phyloP scores from a whole-genome alignment of 352 stramenopile species.

The Phytopythium oedochilum region DNA sequence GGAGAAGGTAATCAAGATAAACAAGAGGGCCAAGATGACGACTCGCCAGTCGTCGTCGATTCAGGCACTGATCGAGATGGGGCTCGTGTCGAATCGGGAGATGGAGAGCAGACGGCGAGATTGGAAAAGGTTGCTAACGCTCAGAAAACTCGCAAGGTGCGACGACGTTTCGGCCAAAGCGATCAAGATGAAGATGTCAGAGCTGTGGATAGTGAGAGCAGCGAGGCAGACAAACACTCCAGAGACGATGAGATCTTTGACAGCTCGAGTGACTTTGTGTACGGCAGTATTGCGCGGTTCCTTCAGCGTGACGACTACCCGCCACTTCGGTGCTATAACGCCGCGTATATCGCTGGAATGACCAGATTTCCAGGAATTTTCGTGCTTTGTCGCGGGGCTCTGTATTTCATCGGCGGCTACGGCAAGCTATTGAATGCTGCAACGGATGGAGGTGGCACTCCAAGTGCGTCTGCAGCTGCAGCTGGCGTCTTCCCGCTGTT shows the following conservation, averaged over 20 bases:
- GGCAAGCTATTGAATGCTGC: conserved; percentile 33
- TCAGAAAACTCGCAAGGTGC: background rate
- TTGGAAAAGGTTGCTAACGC: background rate
- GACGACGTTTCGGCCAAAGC: background rate
- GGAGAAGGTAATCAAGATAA: background rate
- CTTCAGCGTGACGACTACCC: conserved; percentile 60
- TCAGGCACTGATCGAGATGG: background rate
- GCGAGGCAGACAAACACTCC: conserved; percentile 5
- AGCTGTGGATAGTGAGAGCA: background rate
- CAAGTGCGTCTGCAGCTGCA: background rate
- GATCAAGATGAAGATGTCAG: background rate
- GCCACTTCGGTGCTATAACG: conserved; percentile 53
- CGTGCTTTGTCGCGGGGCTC: conserved; percentile 33
- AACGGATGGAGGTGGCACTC: background rate
- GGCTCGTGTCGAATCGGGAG: background rate
- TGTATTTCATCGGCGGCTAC: conserved; percentile 75
- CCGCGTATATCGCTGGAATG: conserved; percentile 56
- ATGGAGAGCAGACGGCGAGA: background rate
- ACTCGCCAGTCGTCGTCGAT: background rate
- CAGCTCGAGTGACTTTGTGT: conserved; percentile 45
- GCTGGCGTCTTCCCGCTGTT: conserved; percentile 1
- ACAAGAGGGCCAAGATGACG: background rate
- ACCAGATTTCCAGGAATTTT: conserved; percentile 51
- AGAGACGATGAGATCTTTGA: conserved; percentile 19
- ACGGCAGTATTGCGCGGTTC: conserved; percentile 56